Evolutionary conservation across 768 basidiomycete genomes (phyloP).

Genomic region (Boletus edulis): DNA sequence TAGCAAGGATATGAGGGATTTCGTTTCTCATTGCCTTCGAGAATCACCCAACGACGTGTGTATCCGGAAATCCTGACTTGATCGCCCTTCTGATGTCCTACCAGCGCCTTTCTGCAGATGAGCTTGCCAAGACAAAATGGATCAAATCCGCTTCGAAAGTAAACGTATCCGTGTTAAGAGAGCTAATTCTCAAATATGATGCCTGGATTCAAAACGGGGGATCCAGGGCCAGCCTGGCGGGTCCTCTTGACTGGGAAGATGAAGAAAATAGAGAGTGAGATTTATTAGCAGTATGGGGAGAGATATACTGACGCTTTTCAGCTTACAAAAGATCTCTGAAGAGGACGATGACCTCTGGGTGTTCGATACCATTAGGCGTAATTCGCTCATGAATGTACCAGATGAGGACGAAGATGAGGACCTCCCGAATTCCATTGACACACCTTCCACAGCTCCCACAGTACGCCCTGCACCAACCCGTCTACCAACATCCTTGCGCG

Average conservation of each 20-base stretch:
- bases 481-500: slow-evolving; percentile 75
- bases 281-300: background rate
- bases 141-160: slow-evolving; percentile 74
- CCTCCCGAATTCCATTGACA: slow-evolving; percentile 12
- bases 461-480: slow-evolving; percentile 50
- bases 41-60: slow-evolving; percentile 78
- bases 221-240: slow-evolving; percentile 73
- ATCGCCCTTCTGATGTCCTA: slow-evolving; percentile 5
- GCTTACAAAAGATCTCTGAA: slow-evolving; percentile 19
- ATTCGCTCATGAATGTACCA: slow-evolving; percentile 26
- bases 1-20: slow-evolving; percentile 84
- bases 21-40: slow-evolving; percentile 77
- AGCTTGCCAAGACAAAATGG: slow-evolving; percentile 86
- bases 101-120: slow-evolving; percentile 87
- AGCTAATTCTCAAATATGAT: slow-evolving; percentile 78
- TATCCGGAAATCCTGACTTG: background rate
- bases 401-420: slow-evolving; percentile 25
- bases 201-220: slow-evolving; percentile 66
- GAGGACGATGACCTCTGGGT: slow-evolving; percentile 58
- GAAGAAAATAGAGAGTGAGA: slow-evolving; percentile 57
- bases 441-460: slow-evolving; percentile 37
- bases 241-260: slow-evolving; percentile 68
- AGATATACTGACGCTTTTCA: slow-evolving; percentile 9
- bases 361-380: slow-evolving; percentile 67
- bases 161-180: slow-evolving; percentile 67